phyloP scores from a whole-genome alignment of 345 rosid genomes.

The Salix koriyanagi region DNA sequence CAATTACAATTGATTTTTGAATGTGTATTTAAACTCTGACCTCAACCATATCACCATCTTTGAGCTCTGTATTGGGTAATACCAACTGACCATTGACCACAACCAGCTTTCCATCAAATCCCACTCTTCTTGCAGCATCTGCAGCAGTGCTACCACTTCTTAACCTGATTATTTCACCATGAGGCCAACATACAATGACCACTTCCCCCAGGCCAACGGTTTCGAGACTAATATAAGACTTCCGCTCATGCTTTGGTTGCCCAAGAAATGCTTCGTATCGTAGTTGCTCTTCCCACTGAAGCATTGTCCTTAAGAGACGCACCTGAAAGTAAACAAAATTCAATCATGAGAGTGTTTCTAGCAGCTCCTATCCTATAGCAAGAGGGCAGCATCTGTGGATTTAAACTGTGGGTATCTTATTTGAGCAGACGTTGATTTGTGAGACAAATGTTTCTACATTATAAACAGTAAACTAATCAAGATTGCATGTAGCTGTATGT shows the following conservation, averaged over 20 bases:
- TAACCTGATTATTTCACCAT: constrained; percentile 65
- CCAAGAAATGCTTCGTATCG: constrained; percentile 40
- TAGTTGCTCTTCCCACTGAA: constrained; percentile 67
- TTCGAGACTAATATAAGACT: constrained; percentile 6
- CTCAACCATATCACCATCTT: constrained; percentile 67
- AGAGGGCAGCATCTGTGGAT: not conserved
- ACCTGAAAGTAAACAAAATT: constrained; percentile 30
- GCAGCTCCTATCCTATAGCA: not conserved
- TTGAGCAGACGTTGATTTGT: too few relatives aligned
- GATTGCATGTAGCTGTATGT: not conserved
- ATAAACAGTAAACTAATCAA: too few relatives aligned
- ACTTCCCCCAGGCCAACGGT: constrained; percentile 48
- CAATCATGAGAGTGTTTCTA: not conserved
- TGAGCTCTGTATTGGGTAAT: constrained; percentile 57
- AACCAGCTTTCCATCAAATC: constrained; percentile 59
- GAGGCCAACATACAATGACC: constrained; percentile 58
- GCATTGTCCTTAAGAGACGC: constrained; percentile 64
- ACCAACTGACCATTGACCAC: constrained; percentile 57
- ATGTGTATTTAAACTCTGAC: constrained; percentile 36
- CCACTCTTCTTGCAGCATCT: constrained; percentile 62
- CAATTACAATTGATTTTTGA: not conserved
- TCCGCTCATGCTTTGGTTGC: constrained; percentile 19
- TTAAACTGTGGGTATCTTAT: not conserved
- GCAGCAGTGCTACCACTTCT: constrained; percentile 69
- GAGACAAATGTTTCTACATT: too few relatives aligned